Evolutionary conservation across 768 basidiomycete genomes (phyloP).

Genomic region (Lyophyllum semitale): DNA sequence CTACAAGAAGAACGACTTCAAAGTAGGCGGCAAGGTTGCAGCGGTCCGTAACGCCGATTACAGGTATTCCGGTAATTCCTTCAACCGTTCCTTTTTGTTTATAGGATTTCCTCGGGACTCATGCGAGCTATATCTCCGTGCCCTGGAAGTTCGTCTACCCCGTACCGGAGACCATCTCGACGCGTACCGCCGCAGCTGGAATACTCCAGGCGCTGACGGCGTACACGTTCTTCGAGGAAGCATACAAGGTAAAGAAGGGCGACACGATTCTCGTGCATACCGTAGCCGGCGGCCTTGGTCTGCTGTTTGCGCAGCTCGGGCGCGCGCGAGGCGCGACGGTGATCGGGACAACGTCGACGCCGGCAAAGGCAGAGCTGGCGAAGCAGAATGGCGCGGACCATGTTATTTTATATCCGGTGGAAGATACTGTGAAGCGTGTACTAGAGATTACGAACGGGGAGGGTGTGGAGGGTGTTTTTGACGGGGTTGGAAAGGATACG

Average conservation of each 20-base stretch:
- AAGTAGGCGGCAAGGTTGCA: conserved; percentile 74
- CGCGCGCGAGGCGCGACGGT: conserved; percentile 80
- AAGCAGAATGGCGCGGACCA: conserved; percentile 81
- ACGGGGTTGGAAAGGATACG: conserved; percentile 98
- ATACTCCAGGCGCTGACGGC: conserved; percentile 81
- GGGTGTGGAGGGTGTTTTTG: conserved; percentile 86
- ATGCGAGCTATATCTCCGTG: conserved; percentile 72
- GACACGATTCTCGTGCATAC: conserved; percentile 88
- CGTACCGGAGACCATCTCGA: conserved; percentile 64
- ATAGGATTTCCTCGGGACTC: conserved; percentile 51
- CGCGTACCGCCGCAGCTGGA: conserved; percentile 65
- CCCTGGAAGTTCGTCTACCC: conserved; percentile 64
- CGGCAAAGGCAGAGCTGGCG: conserved; percentile 82
- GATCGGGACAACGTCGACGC: conserved; percentile 89
- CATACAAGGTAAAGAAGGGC: conserved; percentile 78
- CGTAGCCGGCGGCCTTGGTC: conserved; percentile 86
- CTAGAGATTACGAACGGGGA: conserved; percentile 75
- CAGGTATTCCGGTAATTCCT: not conserved
- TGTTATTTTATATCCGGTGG: conserved; percentile 79
- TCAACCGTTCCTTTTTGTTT: not conserved
- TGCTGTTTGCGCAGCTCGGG: conserved; percentile 68
- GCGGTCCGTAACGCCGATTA: conserved; percentile 42
- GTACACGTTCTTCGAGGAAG: conserved; percentile 76
- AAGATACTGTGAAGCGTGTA: conserved; percentile 74
- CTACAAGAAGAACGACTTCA: conserved; percentile 64